Percentiles rank a stretch among this genome's conserved stretches.
phyloP scores from a whole-genome alignment of 208 protist species.

The Acanthamoeba castellanii region DNA sequence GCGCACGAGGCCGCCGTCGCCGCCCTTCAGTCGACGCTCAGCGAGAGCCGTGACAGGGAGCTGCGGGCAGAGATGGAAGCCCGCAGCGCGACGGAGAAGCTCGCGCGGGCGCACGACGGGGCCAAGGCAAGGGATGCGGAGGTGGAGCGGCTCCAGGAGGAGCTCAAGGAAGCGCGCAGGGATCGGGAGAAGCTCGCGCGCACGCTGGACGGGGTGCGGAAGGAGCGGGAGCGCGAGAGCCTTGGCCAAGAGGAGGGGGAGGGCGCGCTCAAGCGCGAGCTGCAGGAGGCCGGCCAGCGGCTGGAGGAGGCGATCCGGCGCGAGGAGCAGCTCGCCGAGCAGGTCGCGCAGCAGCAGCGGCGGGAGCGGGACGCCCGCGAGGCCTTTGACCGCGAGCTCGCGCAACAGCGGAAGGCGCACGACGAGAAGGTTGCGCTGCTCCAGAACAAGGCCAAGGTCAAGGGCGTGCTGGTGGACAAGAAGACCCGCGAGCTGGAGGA shows the following conservation, averaged over 20 bases:
- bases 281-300: background rate
- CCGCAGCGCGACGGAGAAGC: background rate
- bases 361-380: background rate
- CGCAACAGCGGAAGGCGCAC: background rate
- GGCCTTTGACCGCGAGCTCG: background rate
- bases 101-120: background rate
- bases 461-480: background rate
- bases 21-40: background rate
- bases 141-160: background rate
- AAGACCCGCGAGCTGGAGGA: slow-evolving; percentile 5
- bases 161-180: background rate
- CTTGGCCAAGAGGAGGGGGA: background rate
- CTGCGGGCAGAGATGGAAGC: background rate
- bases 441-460: background rate
- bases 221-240: background rate
- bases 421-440: background rate
- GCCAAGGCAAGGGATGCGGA: background rate
- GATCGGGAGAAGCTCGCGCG: background rate
- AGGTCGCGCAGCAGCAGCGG: background rate
- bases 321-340: slow-evolving; percentile 14
- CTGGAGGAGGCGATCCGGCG: slow-evolving; percentile 11
- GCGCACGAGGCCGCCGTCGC: background rate
- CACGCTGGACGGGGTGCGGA: background rate
- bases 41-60: background rate
- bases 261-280: background rate